These are phyloP conservation scores for Fusarium xyrophilum DNA, from an alignment of 2,329 filamentous ascomycete species.

Conservation along the genomic window DNA sequence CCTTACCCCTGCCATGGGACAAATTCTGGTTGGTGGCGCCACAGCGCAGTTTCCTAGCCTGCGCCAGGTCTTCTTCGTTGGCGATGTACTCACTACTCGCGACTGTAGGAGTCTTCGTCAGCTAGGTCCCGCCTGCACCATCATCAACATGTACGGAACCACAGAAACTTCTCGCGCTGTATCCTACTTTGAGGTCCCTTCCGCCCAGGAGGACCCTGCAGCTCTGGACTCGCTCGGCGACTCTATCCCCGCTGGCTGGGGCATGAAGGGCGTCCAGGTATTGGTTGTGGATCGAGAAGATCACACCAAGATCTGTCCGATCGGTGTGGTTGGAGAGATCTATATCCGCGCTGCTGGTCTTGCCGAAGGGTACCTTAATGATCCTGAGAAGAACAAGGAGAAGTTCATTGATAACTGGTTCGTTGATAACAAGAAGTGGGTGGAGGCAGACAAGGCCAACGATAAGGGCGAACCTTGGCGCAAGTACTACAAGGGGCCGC, in stretches of 20 bases:
- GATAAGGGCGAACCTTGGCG: slow-evolving; percentile 69
- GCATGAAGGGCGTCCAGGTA: slow-evolving; percentile 89
- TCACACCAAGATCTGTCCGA: slow-evolving; percentile 71
- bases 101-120: slow-evolving; percentile 80
- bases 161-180: slow-evolving; percentile 66
- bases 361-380: slow-evolving; percentile 78
- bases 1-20: slow-evolving; percentile 94
- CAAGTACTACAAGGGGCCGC: slow-evolving; percentile 66
- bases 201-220: slow-evolving; percentile 59
- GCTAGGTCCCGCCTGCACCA: slow-evolving; percentile 59
- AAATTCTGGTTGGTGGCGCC: slow-evolving; percentile 88
- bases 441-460: slow-evolving; percentile 58
- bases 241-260: slow-evolving; percentile 80
- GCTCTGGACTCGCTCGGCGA: slow-evolving; percentile 61
- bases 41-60: slow-evolving; percentile 72
- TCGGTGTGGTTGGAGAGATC: slow-evolving; percentile 86
- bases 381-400: slow-evolving; percentile 64
- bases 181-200: slow-evolving; percentile 80
- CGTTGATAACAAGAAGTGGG: slow-evolving; percentile 74
- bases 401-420: slow-evolving; percentile 93
- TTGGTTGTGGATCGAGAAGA: slow-evolving; percentile 78
- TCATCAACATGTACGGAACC: slow-evolving; percentile 34
- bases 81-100: slow-evolving; percentile 84
- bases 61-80: slow-evolving; percentile 82
- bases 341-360: slow-evolving; percentile 83